Evolutionary conservation across 2,329 filamentous ascomycete species (phyloP).

Genomic region (Apiospora arundinis): DNA sequence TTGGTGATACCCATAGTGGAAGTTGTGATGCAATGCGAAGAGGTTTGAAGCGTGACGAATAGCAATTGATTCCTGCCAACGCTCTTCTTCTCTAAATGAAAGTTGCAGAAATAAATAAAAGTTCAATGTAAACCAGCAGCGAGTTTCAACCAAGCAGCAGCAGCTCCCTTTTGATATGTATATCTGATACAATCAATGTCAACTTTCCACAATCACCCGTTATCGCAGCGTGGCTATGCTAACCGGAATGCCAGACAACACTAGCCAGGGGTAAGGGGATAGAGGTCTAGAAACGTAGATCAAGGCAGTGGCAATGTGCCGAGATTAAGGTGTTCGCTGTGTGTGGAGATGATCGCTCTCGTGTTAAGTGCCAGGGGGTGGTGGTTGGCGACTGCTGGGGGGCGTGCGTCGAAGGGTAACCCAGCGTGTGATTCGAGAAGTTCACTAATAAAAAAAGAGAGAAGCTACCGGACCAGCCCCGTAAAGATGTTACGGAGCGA

Average conservation of each 20-base stretch:
- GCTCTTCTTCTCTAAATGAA: background rate
- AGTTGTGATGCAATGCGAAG: background rate
- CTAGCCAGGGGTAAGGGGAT: constrained; percentile 26
- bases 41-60: background rate
- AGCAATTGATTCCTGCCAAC: background rate
- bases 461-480: constrained; percentile 7
- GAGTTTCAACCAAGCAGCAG: background rate
- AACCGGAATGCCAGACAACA: constrained; percentile 19
- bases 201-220: constrained; percentile 15
- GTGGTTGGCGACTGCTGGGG: background rate
- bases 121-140: no score
- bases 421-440: constrained; percentile 3
- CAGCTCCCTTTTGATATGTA: constrained; percentile 11
- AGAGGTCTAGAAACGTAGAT: constrained; percentile 27
- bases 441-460: background rate
- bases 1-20: constrained; percentile 67
- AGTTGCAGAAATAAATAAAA: background rate
- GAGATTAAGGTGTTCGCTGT: constrained; percentile 22
- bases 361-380: constrained; percentile 16
- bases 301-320: constrained; percentile 23
- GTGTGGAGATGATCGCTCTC: constrained; percentile 21
- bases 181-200: constrained; percentile 16
- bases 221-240: constrained; percentile 21
- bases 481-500: background rate
- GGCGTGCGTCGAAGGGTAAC: constrained; percentile 7